Conservation (phyloP, 148 eudicot genomes). For the Polygonum maritimum region DNA sequence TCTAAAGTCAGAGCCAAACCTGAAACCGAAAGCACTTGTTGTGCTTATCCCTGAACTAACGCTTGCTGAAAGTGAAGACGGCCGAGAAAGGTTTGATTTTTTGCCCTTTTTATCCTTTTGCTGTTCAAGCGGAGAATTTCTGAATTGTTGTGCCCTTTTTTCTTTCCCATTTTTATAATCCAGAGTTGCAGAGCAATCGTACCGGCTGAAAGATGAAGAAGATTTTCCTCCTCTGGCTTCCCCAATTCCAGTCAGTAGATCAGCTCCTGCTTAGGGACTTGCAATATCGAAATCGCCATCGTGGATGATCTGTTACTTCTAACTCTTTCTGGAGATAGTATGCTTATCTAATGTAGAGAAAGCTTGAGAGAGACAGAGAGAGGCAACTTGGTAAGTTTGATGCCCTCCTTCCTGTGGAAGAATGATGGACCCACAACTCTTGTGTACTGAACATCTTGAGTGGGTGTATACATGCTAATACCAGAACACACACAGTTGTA, state of each 20-base stretch:
- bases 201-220: slow-evolving; percentile 7
- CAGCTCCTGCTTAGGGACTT: slow-evolving; percentile 3
- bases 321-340: neutral
- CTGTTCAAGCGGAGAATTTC: neutral
- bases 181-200: neutral
- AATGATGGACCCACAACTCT: neutral
- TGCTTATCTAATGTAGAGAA: neutral
- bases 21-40: neutral
- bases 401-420: neutral
- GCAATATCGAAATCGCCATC: neutral
- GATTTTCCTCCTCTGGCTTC: slow-evolving; percentile 9
- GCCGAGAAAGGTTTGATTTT: neutral
- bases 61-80: neutral
- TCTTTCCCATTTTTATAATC: neutral
- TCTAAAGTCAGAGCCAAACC: neutral
- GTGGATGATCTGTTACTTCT: neutral
- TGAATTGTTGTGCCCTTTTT: neutral
- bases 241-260: neutral
- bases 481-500: neutral
- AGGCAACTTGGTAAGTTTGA: neutral
- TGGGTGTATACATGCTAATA: neutral
- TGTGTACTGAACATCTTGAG: neutral
- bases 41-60: neutral
- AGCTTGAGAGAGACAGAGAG: neutral
- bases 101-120: neutral